phyloP scores from a whole-genome alignment of 208 protist genomes.

The Angomonas ambiguus region DNA sequence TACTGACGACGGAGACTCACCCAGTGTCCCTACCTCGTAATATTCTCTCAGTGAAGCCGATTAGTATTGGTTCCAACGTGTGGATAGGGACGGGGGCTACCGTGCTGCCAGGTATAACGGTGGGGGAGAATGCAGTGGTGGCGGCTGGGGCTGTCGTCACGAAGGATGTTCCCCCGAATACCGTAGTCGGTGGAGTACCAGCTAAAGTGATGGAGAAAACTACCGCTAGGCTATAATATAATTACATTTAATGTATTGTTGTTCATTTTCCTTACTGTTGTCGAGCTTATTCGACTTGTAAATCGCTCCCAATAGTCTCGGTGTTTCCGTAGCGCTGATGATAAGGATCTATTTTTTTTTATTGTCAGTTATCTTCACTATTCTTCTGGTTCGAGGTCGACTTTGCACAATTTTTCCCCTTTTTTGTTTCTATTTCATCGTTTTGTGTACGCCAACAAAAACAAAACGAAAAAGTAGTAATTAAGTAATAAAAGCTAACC shows the following conservation, averaged over 20 bases:
- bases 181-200: conserved; percentile 77
- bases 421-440: background rate
- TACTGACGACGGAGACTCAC: conserved; percentile 73
- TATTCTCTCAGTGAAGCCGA: conserved; percentile 30
- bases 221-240: background rate
- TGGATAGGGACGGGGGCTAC: conserved; percentile 58
- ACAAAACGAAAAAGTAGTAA: too few relatives aligned
- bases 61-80: conserved; percentile 45
- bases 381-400: too few relatives aligned
- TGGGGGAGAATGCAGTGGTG: conserved; percentile 62
- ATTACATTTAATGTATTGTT: background rate
- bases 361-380: background rate
- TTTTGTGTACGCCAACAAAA: too few relatives aligned
- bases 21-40: conserved; percentile 31
- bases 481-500: too few relatives aligned
- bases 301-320: too few relatives aligned
- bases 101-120: conserved; percentile 68
- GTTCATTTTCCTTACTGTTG: background rate
- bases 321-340: background rate
- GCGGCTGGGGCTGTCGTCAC: conserved; percentile 81
- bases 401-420: background rate
- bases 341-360: background rate
- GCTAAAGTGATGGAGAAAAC: conserved; percentile 32
- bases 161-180: conserved; percentile 64
- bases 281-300: background rate